Conservation (phyloP, 2,329 filamentous ascomycete species). For the Fusarium succisae region DNA sequence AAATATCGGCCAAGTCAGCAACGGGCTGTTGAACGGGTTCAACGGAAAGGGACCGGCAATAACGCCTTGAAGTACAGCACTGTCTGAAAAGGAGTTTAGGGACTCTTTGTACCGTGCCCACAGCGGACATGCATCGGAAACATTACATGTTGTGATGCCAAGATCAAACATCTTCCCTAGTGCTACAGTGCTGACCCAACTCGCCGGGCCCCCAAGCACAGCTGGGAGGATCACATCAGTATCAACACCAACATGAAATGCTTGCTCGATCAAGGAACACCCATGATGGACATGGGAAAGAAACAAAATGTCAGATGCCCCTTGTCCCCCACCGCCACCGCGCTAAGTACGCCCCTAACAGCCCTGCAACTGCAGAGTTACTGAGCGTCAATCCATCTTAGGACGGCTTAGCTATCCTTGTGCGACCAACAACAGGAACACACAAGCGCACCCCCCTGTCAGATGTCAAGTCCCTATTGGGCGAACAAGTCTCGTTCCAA, state of each 20-base stretch:
- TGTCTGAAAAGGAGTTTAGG: neutral
- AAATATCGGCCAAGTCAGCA: neutral
- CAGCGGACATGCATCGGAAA: conserved; percentile 19
- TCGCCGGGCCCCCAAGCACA: neutral
- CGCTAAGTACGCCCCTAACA: conserved; percentile 32
- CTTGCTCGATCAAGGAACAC: neutral
- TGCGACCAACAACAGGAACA: conserved; percentile 34
- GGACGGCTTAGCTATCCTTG: conserved; percentile 21
- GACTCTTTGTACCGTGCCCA: neutral
- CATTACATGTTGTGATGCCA: conserved; percentile 8
- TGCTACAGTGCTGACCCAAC: neutral
- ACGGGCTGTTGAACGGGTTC: neutral
- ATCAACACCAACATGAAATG: neutral
- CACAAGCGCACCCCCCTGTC: conserved; percentile 26
- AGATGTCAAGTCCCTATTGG: conserved; percentile 13
- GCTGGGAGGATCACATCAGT: neutral
- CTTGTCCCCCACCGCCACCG: conserved; percentile 25
- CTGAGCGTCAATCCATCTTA: conserved; percentile 19
- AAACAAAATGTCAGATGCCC: conserved; percentile 27
- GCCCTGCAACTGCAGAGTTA: conserved; percentile 22
- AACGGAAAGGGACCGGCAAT: neutral
- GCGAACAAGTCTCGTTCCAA: conserved; percentile 14
- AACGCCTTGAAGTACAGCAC: neutral
- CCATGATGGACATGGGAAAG: conserved; percentile 4
- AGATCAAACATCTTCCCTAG: neutral